phyloP scores from a whole-genome alignment of 2,329 filamentous ascomycete genomes.

The Aspergillus calidoustus region DNA sequence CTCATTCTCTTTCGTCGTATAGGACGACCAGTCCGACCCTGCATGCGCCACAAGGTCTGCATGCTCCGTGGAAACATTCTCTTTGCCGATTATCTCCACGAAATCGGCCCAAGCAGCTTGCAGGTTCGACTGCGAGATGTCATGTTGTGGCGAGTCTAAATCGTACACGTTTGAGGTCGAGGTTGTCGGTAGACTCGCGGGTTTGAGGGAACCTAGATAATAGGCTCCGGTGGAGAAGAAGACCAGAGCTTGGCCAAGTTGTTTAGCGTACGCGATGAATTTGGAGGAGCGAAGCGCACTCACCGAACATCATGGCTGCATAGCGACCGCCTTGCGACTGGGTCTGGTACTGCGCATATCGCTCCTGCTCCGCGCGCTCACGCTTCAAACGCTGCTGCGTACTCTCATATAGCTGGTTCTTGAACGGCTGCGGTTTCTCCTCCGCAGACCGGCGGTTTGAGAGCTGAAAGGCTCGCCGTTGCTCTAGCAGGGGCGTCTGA shows the following conservation, averaged over 20 bases:
- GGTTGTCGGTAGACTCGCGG: constrained; percentile 50
- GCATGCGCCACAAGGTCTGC: constrained; percentile 61
- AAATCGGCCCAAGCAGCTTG: constrained; percentile 70
- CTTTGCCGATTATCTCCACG: constrained; percentile 63
- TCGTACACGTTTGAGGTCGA: constrained; percentile 62
- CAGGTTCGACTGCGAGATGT: constrained; percentile 60
- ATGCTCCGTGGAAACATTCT: constrained; percentile 64
- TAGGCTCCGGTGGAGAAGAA: constrained; percentile 59
- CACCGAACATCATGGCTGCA: constrained; percentile 42
- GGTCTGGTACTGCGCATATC: constrained; percentile 52
- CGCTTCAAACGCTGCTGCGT: constrained; percentile 62
- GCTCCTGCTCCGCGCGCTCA: constrained; percentile 61
- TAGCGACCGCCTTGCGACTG: constrained; percentile 45
- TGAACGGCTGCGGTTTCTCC: constrained; percentile 55
- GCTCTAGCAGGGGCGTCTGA: constrained; percentile 12
- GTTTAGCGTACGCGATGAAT: too few relatives aligned
- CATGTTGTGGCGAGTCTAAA: constrained; percentile 56
- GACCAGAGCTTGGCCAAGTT: constrained; percentile 49
- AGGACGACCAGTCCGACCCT: constrained; percentile 67
- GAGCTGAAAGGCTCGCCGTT: constrained; percentile 28
- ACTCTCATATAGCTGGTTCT: constrained; percentile 66
- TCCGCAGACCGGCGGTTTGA: constrained; percentile 27
- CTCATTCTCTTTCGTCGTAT: constrained; percentile 47
- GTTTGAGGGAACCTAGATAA: constrained; percentile 58
- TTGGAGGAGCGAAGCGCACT: too few relatives aligned